These are phyloP conservation scores for Chlorella sp. DNA, from an alignment of 139 green algal genomes.

Conservation along the genomic window DNA sequence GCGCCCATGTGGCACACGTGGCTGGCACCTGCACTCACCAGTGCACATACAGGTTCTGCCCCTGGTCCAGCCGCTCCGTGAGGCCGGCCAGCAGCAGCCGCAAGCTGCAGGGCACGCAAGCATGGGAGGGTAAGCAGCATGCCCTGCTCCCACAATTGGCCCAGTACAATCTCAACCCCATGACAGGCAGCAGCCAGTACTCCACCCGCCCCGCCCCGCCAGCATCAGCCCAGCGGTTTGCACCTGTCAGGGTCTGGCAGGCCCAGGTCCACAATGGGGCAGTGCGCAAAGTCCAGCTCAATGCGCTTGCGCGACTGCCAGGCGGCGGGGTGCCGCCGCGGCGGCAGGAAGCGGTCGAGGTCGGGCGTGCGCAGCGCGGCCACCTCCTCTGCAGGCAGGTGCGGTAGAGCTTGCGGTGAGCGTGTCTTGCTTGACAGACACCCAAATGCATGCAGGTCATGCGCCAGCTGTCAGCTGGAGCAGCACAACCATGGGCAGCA, in stretches of 20 bases:
- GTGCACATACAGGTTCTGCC: slow-evolving; percentile 84
- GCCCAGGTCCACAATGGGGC: slow-evolving; percentile 73
- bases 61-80: slow-evolving; percentile 44
- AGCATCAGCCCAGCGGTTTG: background rate
- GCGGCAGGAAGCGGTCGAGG: slow-evolving; percentile 65
- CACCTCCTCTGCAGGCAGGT: slow-evolving; percentile 53
- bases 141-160: background rate
- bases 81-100: slow-evolving; percentile 51
- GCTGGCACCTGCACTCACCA: slow-evolving; percentile 43
- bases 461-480: no score
- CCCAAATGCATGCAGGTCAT: no score
- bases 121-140: background rate
- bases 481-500: no score
- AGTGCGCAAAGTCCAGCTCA: slow-evolving; percentile 67
- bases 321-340: slow-evolving; percentile 36
- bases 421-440: no score
- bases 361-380: slow-evolving; percentile 72
- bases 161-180: no score
- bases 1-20: background rate
- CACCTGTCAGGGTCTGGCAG: slow-evolving; percentile 53
- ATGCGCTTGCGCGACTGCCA: slow-evolving; percentile 18
- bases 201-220: background rate
- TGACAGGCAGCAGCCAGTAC: no score
- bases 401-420: no score
- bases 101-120: slow-evolving; percentile 31